Base-by-base conservation (phyloP, 164 flowering plant species). In the Kalanchoe fedtschenkoi region DNA sequence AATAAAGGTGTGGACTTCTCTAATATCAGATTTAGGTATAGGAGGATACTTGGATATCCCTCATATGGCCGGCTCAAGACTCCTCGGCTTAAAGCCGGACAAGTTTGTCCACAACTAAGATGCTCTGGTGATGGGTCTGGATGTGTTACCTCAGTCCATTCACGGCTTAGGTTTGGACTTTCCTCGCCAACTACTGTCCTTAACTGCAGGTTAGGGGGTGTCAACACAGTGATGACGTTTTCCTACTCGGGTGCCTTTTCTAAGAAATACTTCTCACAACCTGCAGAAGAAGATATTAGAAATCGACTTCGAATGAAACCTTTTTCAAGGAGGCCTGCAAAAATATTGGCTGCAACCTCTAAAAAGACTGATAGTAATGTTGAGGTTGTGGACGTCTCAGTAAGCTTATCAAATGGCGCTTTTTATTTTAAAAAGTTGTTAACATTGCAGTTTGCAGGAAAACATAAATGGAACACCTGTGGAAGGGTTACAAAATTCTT, bases 381-480 rank as follows among this genome's bases (percentile, higher is more conserved):
- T 9, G 30, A 38, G 34, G 29, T 38, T n/a, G n/a, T n/a, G n/a
- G n/a, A n/a, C n/a, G 21, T 13, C 5, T 43, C 6, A 44, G 64
- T 70, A 0, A 13, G 65, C n/a, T 6, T 4, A 33, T 34, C 65
- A 62, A 35, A 26, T 56, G 15, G 8, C 43, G 24, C 28, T 59
- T 29, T 51, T 53, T 16, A 5, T 43, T 24, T 37, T 35, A 11
- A 53, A 26, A 41, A 44, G 62, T 74, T 61, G n/a, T 70, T 75
- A 71, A 78, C 68, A 46, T 32, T 64, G 63, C 55, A 55, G 60
- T 69, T 57, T 77, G 73, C 58, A 85, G 83, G 91, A 73, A 56
- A 57, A 65, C 62, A 70, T 57, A 21, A 75, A 37, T 24, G 72
- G 62, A 22, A 33, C 55, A 4, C 60, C 57, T 34, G 65, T 26